Evolutionary conservation across 2,329 filamentous ascomycete species (phyloP).

Genomic region (Clarireedia homoeocarpa): DNA sequence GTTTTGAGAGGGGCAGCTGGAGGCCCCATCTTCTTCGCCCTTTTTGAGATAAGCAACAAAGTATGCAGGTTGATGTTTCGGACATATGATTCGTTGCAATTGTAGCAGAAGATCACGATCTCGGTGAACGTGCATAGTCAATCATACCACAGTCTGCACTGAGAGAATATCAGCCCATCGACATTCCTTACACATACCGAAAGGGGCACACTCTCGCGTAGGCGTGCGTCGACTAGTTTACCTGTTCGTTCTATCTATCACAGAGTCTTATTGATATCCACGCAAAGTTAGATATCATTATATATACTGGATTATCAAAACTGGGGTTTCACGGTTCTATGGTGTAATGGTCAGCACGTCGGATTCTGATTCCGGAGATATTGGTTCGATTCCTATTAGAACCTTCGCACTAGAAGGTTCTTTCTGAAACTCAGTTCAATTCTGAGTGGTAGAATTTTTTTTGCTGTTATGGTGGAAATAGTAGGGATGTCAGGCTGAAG

Average conservation of each 20-base stretch:
- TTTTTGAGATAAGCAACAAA: conserved; percentile 7
- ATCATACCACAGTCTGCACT: neutral
- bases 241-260: too few relatives aligned
- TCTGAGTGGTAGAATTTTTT: neutral
- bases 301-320: neutral
- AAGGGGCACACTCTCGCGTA: neutral
- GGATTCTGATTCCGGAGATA: conserved; percentile 12
- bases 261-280: too few relatives aligned
- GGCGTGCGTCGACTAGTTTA: too few relatives aligned
- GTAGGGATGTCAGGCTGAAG: too few relatives aligned
- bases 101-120: neutral
- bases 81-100: neutral
- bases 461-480: neutral
- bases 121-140: neutral
- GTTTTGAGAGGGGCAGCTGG: neutral
- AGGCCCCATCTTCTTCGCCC: neutral
- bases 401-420: neutral
- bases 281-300: too few relatives aligned
- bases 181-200: neutral
- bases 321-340: neutral
- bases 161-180: neutral
- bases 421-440: neutral
- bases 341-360: conserved; percentile 9
- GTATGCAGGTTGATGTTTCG: neutral
- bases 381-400: conserved; percentile 11